These are phyloP conservation scores for Pisolithus marmoratus DNA, from an alignment of 768 basidiomycete genomes.

Conservation along the genomic window DNA sequence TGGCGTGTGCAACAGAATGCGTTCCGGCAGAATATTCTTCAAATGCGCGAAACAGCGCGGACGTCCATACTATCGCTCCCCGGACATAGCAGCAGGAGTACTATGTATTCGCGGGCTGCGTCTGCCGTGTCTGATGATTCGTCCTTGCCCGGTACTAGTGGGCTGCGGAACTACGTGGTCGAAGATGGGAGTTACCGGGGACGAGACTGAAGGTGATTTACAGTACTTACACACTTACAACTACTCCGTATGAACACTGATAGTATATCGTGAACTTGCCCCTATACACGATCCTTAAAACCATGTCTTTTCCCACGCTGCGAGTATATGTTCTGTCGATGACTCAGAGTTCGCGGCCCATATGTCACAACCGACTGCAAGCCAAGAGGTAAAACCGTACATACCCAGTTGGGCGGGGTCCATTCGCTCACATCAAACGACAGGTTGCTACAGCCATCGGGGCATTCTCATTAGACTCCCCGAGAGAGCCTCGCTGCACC, in stretches of 20 bases:
- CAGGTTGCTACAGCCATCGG: constrained; percentile 40
- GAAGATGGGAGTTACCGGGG: constrained; percentile 48
- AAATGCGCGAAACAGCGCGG: constrained; percentile 73
- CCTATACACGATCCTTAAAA: too few relatives aligned
- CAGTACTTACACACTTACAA: too few relatives aligned
- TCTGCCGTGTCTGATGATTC: constrained; percentile 50
- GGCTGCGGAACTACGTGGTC: constrained; percentile 48
- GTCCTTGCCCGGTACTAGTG: constrained; percentile 44
- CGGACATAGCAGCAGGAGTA: constrained; percentile 39
- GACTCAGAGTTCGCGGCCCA: not conserved
- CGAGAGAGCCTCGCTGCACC: constrained; percentile 22
- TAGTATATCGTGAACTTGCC: too few relatives aligned
- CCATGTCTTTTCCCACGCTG: not conserved
- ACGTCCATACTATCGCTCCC: constrained; percentile 57
- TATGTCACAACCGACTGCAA: not conserved
- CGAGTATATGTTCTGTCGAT: not conserved
- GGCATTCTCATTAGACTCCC: constrained; percentile 38
- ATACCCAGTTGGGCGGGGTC: not conserved
- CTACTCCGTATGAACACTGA: too few relatives aligned
- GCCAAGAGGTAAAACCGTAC: not conserved
- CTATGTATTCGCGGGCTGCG: constrained; percentile 40
- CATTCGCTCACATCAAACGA: not conserved
- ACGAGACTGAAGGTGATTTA: constrained; percentile 15
- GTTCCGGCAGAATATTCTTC: constrained; percentile 73
- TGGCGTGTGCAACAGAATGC: constrained; percentile 43